Conservation (phyloP, 306 rosid genomes). For the Albizia julibrissin region DNA sequence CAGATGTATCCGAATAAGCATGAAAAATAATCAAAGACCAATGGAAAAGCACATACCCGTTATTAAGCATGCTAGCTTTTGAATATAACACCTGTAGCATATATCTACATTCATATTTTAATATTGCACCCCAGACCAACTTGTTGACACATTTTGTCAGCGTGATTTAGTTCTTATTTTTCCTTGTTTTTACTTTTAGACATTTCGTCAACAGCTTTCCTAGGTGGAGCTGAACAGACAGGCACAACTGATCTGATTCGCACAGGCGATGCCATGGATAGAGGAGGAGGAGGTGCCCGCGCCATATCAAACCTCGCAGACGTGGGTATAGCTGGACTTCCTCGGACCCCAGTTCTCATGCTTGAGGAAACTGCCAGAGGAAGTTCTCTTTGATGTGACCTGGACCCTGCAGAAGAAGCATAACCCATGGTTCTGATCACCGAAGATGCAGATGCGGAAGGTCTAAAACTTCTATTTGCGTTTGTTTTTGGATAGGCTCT, state of each 20-base stretch:
- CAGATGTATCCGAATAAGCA: slow-evolving; percentile 23
- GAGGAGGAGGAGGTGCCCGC: slow-evolving; percentile 44
- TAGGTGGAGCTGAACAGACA: slow-evolving; percentile 84
- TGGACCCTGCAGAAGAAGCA: slow-evolving; percentile 39
- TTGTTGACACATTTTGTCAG: slow-evolving; percentile 42
- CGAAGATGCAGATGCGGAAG: slow-evolving; percentile 43
- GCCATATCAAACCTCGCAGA: slow-evolving; percentile 41
- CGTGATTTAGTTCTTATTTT: slow-evolving; percentile 39
- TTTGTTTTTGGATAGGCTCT: slow-evolving; percentile 44
- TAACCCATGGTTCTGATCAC: slow-evolving; percentile 44
- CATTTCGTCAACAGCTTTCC: slow-evolving; percentile 42
- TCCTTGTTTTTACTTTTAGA: slow-evolving; percentile 30
- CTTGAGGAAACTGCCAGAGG: slow-evolving; percentile 49
- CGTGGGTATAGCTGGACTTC: slow-evolving; percentile 36
- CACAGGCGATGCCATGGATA: slow-evolving; percentile 72
- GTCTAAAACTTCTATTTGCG: slow-evolving; percentile 45
- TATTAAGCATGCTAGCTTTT: slow-evolving; percentile 28
- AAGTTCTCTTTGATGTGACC: slow-evolving; percentile 42
- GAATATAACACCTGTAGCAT: neutral
- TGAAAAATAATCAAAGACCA: slow-evolving; percentile 27
- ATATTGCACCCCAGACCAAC: slow-evolving; percentile 50
- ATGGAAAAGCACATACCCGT: slow-evolving; percentile 23
- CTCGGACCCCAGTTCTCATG: slow-evolving; percentile 48
- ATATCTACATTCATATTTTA: slow-evolving; percentile 36
- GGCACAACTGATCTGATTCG: slow-evolving; percentile 79